These are phyloP conservation scores for Mycena sanguinolenta DNA, from an alignment of 768 basidiomycete genomes.

Conservation along the genomic window DNA sequence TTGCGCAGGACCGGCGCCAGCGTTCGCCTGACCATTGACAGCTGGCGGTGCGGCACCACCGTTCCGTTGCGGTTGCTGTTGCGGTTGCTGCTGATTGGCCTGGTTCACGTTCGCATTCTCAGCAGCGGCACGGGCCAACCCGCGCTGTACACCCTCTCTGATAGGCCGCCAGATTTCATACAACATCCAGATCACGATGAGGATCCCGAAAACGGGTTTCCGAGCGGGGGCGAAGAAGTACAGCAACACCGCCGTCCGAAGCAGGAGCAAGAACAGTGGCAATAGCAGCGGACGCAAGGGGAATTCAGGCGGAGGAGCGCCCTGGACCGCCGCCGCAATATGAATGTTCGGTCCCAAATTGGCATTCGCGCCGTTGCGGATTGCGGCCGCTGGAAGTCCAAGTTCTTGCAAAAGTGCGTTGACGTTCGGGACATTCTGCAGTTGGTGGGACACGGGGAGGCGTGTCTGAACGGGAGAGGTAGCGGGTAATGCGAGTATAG, in stretches of 20 bases:
- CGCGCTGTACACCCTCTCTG: slow-evolving; percentile 58
- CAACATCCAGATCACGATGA: slow-evolving; percentile 77
- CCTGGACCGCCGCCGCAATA: slow-evolving; percentile 38
- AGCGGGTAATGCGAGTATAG: slow-evolving; percentile 55
- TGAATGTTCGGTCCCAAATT: slow-evolving; percentile 53
- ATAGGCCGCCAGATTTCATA: slow-evolving; percentile 85
- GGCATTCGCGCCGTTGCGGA: slow-evolving; percentile 54
- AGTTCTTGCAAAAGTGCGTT: slow-evolving; percentile 75
- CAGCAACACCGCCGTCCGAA: slow-evolving; percentile 76
- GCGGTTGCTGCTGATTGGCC: slow-evolving; percentile 35
- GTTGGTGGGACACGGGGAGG: slow-evolving; percentile 46
- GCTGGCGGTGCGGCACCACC: slow-evolving; percentile 31
- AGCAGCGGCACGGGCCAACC: slow-evolving; percentile 51
- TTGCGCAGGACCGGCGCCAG: slow-evolving; percentile 24
- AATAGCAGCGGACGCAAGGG: slow-evolving; percentile 76
- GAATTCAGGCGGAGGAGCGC: slow-evolving; percentile 53
- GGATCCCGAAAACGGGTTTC: slow-evolving; percentile 76
- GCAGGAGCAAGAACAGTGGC: slow-evolving; percentile 75
- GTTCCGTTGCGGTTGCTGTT: slow-evolving; percentile 43
- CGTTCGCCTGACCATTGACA: slow-evolving; percentile 23
- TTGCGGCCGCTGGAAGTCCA: slow-evolving; percentile 66
- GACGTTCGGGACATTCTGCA: slow-evolving; percentile 65
- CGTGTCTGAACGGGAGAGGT: slow-evolving; percentile 39
- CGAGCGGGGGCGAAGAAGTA: slow-evolving; percentile 85
- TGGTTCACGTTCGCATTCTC: slow-evolving; percentile 39